Evolutionary conservation across 2,329 filamentous ascomycete species (phyloP).

Genomic region (Ascochyta viciae-villosae): DNA sequence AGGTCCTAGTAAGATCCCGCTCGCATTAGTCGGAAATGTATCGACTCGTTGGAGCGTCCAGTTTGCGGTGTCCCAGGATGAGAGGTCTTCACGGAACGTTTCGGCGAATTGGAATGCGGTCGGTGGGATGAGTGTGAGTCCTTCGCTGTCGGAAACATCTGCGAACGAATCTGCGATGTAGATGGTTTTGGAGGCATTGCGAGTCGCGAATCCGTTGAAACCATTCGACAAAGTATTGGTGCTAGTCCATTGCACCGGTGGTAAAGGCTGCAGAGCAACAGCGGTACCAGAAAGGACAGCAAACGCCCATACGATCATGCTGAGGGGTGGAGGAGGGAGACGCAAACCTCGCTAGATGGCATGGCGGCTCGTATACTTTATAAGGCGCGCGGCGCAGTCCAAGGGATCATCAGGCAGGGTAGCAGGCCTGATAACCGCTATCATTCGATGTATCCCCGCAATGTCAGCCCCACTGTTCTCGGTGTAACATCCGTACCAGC

Average conservation of each 20-base stretch:
- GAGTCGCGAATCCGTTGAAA: constrained; percentile 33
- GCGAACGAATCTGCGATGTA: constrained; percentile 55
- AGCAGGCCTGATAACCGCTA: constrained; percentile 3
- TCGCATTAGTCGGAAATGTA: constrained; percentile 34
- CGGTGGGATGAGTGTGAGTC: constrained; percentile 61
- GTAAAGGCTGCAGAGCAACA: constrained; percentile 50
- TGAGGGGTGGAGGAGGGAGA: not conserved
- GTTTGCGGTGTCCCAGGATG: constrained; percentile 46
- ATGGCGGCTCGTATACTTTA: constrained; percentile 9
- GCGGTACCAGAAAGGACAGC: constrained; percentile 23
- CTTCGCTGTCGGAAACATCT: constrained; percentile 51
- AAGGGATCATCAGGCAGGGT: constrained; percentile 1
- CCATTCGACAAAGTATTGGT: constrained; percentile 15
- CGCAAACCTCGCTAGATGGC: not conserved
- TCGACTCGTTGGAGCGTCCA: constrained; percentile 54
- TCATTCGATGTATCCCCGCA: constrained; percentile 19
- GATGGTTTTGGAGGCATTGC: constrained; percentile 39
- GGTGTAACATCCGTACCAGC: constrained; percentile 7
- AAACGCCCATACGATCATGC: constrained; percentile 24
- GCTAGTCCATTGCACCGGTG: constrained; percentile 43
- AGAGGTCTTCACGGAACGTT: constrained; percentile 56
- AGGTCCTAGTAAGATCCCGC: constrained; percentile 55
- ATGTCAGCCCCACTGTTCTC: constrained; percentile 15
- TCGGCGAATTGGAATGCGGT: constrained; percentile 58
- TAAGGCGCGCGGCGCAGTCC: constrained; percentile 2